These are phyloP conservation scores for Neopestalotiopsis rosae DNA, from an alignment of 2,329 filamentous ascomycete species.

Conservation along the genomic window DNA sequence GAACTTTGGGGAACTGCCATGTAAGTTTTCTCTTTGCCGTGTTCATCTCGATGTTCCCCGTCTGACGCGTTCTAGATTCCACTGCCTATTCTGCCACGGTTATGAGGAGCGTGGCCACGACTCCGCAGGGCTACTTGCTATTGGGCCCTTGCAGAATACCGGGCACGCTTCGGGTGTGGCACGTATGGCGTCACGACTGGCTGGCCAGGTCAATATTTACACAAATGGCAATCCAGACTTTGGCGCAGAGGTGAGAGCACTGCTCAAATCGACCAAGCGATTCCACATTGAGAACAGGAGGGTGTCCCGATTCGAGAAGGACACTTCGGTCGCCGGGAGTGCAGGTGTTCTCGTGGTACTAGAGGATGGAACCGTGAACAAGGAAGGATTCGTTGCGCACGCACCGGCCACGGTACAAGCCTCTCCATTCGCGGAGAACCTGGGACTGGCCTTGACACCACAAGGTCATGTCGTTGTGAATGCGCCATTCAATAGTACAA, in stretches of 20 bases:
- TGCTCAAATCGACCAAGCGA: constrained; percentile 35
- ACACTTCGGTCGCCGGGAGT: constrained; percentile 24
- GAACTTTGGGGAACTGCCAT: constrained; percentile 17
- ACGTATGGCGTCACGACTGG: constrained; percentile 49
- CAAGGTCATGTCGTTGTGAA: constrained; percentile 49
- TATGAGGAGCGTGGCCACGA: constrained; percentile 15
- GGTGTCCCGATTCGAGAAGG: constrained; percentile 17
- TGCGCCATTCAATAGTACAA: constrained; percentile 54
- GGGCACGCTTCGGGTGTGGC: constrained; percentile 44
- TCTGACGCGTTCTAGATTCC: background rate
- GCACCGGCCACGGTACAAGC: constrained; percentile 43
- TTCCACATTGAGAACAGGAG: constrained; percentile 31
- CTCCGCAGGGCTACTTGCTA: constrained; percentile 53
- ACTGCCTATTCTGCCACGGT: constrained; percentile 20
- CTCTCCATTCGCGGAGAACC: constrained; percentile 47
- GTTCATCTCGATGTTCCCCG: background rate
- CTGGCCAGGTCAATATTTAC: constrained; percentile 53
- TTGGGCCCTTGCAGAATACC: constrained; percentile 37
- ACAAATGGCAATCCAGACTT: constrained; percentile 50
- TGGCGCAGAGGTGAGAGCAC: constrained; percentile 30
- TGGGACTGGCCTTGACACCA: constrained; percentile 47
- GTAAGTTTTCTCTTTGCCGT: background rate
- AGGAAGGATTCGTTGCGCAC: constrained; percentile 47
- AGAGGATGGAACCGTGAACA: constrained; percentile 41
- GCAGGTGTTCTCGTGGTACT: constrained; percentile 32